These are phyloP conservation scores for Aspergillus fijiensis DNA, from an alignment of 2,329 filamentous ascomycete genomes.

Conservation along the genomic window DNA sequence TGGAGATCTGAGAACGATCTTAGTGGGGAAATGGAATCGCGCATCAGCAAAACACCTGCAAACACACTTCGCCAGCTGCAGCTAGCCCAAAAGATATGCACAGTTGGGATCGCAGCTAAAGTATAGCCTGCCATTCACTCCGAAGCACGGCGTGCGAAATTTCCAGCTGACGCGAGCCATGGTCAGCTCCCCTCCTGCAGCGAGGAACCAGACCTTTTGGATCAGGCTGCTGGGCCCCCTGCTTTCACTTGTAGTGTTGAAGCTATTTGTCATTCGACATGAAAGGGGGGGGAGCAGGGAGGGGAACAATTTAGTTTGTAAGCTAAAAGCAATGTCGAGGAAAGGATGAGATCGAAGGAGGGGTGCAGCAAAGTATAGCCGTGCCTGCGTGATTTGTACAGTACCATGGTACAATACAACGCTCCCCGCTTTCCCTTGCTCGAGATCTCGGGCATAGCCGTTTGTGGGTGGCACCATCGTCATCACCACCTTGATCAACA, in stretches of 20 bases:
- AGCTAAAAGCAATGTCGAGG: constrained; percentile 5
- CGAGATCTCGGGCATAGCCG: constrained; percentile 29
- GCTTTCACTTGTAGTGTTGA: constrained; percentile 2
- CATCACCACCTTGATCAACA: constrained; percentile 7
- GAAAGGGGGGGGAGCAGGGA: too few species aligned
- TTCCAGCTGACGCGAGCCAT: constrained; percentile 19
- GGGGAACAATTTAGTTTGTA: not conserved
- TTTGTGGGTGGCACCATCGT: constrained; percentile 23
- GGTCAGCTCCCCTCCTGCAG: constrained; percentile 22
- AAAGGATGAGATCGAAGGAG: constrained; percentile 4
- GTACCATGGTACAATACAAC: constrained; percentile 23
- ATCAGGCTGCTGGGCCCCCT: not conserved
- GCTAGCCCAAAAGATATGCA: constrained; percentile 14
- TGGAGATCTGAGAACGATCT: constrained; percentile 26
- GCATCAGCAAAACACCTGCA: constrained; percentile 16
- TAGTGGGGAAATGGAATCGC: constrained; percentile 24
- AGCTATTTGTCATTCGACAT: not conserved
- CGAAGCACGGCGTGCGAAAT: constrained; percentile 12
- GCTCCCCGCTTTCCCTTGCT: constrained; percentile 27
- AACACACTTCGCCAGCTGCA: constrained; percentile 14
- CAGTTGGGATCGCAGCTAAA: constrained; percentile 23
- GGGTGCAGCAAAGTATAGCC: constrained; percentile 6
- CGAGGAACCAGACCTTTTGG: constrained; percentile 3
- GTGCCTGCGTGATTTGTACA: constrained; percentile 22
- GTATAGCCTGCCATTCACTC: constrained; percentile 21